Percentiles rank a stretch among this genome's conserved stretches.
These are phyloP conservation scores for Mallotus repandus DNA, from an alignment of 441 rosid genomes.

Conservation along the genomic window DNA sequence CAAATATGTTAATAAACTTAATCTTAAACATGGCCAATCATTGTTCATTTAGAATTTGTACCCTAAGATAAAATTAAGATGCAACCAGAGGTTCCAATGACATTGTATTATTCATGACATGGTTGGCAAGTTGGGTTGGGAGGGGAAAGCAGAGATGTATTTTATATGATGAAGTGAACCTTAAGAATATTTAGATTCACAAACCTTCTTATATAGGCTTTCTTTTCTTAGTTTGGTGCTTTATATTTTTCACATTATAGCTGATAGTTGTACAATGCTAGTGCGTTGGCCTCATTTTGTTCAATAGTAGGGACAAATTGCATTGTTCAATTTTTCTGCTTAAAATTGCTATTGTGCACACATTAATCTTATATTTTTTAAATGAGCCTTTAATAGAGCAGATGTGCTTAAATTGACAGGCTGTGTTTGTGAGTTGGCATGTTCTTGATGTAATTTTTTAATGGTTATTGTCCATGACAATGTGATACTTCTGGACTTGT, in stretches of 20 bases:
- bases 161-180: background rate
- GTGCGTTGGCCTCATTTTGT: background rate
- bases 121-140: constrained; percentile 4
- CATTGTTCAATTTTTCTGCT: background rate
- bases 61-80: background rate
- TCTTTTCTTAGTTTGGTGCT: background rate
- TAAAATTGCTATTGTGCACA: background rate
- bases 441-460: background rate
- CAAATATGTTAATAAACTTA: constrained; percentile 3
- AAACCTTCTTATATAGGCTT: background rate
- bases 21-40: background rate
- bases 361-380: background rate
- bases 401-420: constrained; percentile 8
- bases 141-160: background rate
- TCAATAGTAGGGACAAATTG: constrained; percentile 8
- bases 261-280: background rate
- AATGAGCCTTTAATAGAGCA: background rate
- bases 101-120: background rate
- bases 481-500: background rate
- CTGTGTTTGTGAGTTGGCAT: background rate
- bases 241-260: background rate
- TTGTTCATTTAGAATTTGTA: background rate
- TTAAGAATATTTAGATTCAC: no score
- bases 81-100: background rate
- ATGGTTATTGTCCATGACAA: background rate